Evolutionary conservation across 2,329 filamentous ascomycete genomes (phyloP), one percentile per base, ranked within the genome.

Genomic region (Penicillium verrucosum): DNA sequence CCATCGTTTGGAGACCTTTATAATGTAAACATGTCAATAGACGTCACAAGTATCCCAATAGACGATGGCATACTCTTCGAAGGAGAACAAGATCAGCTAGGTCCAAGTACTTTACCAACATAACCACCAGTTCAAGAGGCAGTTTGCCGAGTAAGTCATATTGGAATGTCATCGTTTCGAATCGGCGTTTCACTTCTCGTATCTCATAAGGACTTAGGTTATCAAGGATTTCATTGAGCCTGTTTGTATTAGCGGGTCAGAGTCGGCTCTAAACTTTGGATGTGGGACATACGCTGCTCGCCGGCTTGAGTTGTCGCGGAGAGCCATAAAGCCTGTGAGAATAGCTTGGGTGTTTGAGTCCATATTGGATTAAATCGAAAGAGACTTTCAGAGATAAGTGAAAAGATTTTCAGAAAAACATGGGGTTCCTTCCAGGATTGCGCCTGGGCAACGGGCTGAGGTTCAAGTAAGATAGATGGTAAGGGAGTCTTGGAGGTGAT

Each of bases 1-100:
- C 73, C 73, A 75, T 54, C 60, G 61, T 58, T 57, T 70, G 12
- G 71, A 74, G 46, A 75, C 72, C 71, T 74, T 46, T 38, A 14
- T 27, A 30, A 16, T 41, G 12, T 14, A 7, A 45, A n/a, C 30
- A 14, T 41, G 14, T 41, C 7, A 44, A 42, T 16, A 11, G 14
- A 27, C 1, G 27, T 42, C 29, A 27, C 38, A 37, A 27, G 14
- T 29, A 43, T 27, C 4, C 21, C 27, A 25, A 16, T 18, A 32
- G 16, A 30, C 25, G 21, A 21, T 18, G 21, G 41, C 57, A 42
- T 71, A 73, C 73, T 50, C 64, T 66, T 46, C 67, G 66, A 23
- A 71, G 60, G 10, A 60, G 21, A 47, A 74, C 44, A 30, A 71
- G 16, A 25, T 76, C 72, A 5, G 48, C 43, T 4, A 72, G 51